These are phyloP conservation scores for Filobasidium floriforme DNA, from an alignment of 768 basidiomycete species.

Conservation along the genomic window DNA sequence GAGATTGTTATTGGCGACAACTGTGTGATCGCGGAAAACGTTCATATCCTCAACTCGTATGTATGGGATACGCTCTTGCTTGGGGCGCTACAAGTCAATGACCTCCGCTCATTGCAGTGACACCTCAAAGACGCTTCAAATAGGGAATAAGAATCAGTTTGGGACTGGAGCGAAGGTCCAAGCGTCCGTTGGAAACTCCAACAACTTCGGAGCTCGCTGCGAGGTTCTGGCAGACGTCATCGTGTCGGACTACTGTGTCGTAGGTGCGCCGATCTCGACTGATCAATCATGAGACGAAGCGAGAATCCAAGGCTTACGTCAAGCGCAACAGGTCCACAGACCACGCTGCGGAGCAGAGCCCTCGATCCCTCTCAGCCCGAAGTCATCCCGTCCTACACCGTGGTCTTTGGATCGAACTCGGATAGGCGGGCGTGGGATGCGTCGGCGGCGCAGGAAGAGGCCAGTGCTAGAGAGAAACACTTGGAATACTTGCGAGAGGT, in stretches of 20 bases:
- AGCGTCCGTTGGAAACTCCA: constrained; percentile 68
- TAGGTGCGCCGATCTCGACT: constrained; percentile 51
- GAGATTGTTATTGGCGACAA: constrained; percentile 81
- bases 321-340: not conserved
- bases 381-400: constrained; percentile 70
- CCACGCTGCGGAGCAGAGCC: constrained; percentile 1
- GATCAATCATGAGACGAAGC: constrained; percentile 2
- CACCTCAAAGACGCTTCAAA: constrained; percentile 1
- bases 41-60: constrained; percentile 82
- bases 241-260: constrained; percentile 68
- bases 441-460: constrained; percentile 71
- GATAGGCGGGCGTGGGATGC: constrained; percentile 78
- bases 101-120: constrained; percentile 8
- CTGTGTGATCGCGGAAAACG: constrained; percentile 86
- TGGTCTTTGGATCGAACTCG: constrained; percentile 64
- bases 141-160: not conserved
- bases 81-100: too few species aligned
- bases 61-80: not conserved
- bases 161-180: not conserved
- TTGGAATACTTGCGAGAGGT: constrained; percentile 86
- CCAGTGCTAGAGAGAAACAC: constrained; percentile 75
- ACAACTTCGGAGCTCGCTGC: constrained; percentile 75
- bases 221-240: constrained; percentile 76
- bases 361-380: constrained; percentile 48
- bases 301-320: not conserved